Base-by-base conservation (phyloP, 768 basidiomycete genomes). In the Punctularia strigosozonata region DNA sequence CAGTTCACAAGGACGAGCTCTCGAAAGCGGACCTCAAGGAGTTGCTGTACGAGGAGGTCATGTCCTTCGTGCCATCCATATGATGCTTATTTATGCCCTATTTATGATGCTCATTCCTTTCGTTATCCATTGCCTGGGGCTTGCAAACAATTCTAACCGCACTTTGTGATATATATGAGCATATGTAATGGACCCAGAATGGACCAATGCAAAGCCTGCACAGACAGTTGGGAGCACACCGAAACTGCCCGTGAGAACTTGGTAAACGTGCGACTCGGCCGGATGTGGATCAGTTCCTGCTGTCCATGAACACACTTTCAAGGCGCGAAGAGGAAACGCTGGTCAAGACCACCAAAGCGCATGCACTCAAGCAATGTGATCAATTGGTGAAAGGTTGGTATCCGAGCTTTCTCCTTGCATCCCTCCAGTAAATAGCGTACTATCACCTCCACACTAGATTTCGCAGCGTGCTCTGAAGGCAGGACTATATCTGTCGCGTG, bases 271-370 rank as follows among this genome's bases (percentile, higher is more conserved):
- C n/a, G n/a, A n/a, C n/a, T n/a, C n/a, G n/a, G n/a, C n/a, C n/a
- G n/a, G n/a, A n/a, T n/a, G n/a, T n/a, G n/a, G n/a, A n/a, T n/a
- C n/a, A n/a, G n/a, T n/a, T n/a, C n/a, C n/a, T n/a, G n/a, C n/a
- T 28, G 10, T 28, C 15, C 25, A 90, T 90, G 88, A 77, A 88
- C 57, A 71, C 86, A 30, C 73, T 91, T 23, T 91, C 88, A 25
- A 73, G 86, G 40, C 71, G 88, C 36, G 88, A 91, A 62, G 88
- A 92, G 55, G 88, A 92, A 32, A 80, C 78, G 6, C 70, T 92
- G 28, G 58, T 82, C 26, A 90, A 91, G 58, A 66, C 81, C 18
- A 82, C 85, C 6, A 91, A 90, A 53, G 74, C 77, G 13, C 66
- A 68, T 41, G 88, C 89, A 10, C 57, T 90, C 52, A 77, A 73